Conservation (phyloP, 352 stramenopile genomes). For the Pythium myriotylum region DNA sequence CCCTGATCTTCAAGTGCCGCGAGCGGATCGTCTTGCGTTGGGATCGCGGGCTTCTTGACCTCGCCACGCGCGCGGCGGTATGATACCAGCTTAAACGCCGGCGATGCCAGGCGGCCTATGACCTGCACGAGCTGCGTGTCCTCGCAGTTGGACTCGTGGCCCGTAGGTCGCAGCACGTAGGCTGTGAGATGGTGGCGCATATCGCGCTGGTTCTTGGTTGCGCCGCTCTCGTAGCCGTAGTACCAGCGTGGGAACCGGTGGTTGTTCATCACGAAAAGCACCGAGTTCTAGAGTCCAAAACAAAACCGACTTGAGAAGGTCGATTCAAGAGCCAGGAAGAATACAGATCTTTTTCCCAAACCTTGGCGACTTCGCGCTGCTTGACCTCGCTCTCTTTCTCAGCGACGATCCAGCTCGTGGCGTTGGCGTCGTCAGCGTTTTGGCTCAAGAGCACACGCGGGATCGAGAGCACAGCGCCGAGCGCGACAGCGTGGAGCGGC, state of each 20-base stretch:
- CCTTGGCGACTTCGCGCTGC: conserved; percentile 33
- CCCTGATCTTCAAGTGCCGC: conserved; percentile 1
- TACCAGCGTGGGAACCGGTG: conserved; percentile 53
- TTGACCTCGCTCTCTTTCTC: conserved; percentile 43
- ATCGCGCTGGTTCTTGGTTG: conserved; percentile 45
- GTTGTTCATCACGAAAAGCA: conserved; percentile 54
- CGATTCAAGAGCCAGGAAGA: too few species aligned
- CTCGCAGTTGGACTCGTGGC: conserved; percentile 5
- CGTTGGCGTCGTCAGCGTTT: conserved; percentile 18
- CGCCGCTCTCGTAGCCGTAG: conserved; percentile 54
- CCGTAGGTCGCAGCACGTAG: conserved; percentile 41
- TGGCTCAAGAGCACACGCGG: conserved; percentile 5
- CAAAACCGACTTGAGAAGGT: too few species aligned
- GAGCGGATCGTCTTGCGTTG: conserved; percentile 8
- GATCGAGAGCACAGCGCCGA: conserved; percentile 7
- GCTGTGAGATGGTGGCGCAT: conserved; percentile 48
- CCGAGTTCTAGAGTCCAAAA: conserved; percentile 29
- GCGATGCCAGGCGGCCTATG: conserved; percentile 38
- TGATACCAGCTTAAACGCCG: conserved; percentile 36
- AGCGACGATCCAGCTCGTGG: conserved; percentile 38
- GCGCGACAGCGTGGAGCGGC: neutral
- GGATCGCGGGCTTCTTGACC: conserved; percentile 13
- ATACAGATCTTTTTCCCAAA: too few species aligned
- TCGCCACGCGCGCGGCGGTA: conserved; percentile 35
- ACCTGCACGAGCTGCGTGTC: conserved; percentile 24